Evolutionary conservation across 2,329 filamentous ascomycete genomes (phyloP), one percentile per base, ranked within the genome.

Genomic region (Verticillium longisporum): DNA sequence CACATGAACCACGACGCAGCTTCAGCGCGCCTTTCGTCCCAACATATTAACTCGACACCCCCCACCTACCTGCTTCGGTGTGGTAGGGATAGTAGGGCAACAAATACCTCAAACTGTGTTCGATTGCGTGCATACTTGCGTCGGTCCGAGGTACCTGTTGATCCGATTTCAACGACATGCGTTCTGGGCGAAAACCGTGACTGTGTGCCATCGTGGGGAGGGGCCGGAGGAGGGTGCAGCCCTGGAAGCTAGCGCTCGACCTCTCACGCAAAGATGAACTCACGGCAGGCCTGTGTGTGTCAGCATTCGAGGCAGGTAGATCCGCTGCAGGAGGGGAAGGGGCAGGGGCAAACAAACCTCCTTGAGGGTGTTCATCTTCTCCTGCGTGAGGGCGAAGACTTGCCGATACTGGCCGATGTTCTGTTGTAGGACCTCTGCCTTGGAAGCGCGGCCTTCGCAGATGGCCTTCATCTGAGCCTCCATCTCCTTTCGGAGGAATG

Each of bases 401-500:
- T 88, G 86, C 58, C 88, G 87, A 73, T 98, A 99, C 78, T 95
- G 91, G 63, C 88, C 84, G 61, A 99, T 79, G 71, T 90, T 97
- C 73, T 96, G 88, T 60, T 87, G 82, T 54, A 99, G 83, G 56
- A 99, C 91, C 21, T 85, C 83, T 60, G 84, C 82, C 69, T 86
- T 88, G 37, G 88, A 90, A 65, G 87, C 89, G 58, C 85, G 87
- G 32, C 95, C 95, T 62, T 94, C 92, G 75, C 95, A 98, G 61
- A 99, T 97, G 61, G 91, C 91, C 72, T 93, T 95, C 94, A 99
- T 97, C 73, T 92, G 91, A 64, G 92, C 78, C 75, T 99, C 95
- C 92, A 97, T 97, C 80, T 99, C 92, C 75, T 98, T 98, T 61
- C 95, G 88, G 63, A 99, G 79, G 72, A 98, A 98, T 0, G 95